These are phyloP conservation scores for Cladosporium sp. DNA, from an alignment of 2,329 filamentous ascomycete genomes.

Conservation along the genomic window DNA sequence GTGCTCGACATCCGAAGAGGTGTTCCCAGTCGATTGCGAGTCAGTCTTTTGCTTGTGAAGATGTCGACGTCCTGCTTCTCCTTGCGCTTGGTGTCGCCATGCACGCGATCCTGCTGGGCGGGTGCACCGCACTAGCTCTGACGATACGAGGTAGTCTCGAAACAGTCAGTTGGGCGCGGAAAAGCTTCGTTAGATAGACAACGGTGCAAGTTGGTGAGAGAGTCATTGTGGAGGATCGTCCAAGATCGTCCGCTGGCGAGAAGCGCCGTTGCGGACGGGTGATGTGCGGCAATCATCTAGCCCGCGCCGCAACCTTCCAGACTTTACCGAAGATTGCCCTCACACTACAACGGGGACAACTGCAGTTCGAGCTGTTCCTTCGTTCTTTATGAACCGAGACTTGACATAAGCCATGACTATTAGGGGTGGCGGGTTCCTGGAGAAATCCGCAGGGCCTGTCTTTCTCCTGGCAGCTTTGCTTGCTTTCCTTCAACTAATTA, in stretches of 20 bases:
- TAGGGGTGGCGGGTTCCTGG: neutral
- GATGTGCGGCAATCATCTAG: neutral
- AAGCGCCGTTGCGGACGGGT: neutral
- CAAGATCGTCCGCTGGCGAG: neutral
- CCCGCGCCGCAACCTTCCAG: neutral
- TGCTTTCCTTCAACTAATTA: neutral
- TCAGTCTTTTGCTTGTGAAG: neutral
- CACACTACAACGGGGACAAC: neutral
- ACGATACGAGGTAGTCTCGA: neutral
- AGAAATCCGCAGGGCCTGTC: neutral
- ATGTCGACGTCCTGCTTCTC: neutral
- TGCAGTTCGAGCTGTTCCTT: neutral
- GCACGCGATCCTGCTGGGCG: neutral
- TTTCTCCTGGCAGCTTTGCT: neutral
- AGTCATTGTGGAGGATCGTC: neutral
- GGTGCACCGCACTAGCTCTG: neutral
- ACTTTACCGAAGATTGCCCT: neutral
- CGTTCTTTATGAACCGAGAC: neutral
- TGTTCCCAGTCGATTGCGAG: neutral
- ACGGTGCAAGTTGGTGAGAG: neutral
- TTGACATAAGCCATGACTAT: neutral
- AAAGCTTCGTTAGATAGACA: neutral
- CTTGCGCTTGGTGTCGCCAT: neutral
- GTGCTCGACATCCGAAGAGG: neutral
- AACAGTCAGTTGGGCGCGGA: neutral